Evolutionary conservation across 805 yeast genomes (phyloP).

Genomic region (Debaryomyces prosopidis): DNA sequence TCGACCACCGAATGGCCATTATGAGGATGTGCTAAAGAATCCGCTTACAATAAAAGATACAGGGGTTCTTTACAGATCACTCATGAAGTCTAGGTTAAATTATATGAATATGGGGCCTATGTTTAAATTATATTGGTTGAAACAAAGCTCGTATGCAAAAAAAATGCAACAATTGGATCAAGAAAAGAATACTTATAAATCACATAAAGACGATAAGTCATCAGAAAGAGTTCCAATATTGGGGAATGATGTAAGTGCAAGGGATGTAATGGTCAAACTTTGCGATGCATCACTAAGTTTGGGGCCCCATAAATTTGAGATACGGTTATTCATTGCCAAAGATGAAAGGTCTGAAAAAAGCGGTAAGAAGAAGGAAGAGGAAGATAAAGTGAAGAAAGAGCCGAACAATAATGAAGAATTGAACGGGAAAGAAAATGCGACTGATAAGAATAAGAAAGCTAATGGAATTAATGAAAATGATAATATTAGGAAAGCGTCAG

Average conservation of each 20-base stretch:
- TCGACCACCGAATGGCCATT: slow-evolving; percentile 59
- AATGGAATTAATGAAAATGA: neutral
- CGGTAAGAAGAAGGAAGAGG: slow-evolving; percentile 28
- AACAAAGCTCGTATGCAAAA: slow-evolving; percentile 59
- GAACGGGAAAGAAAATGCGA: slow-evolving; percentile 5
- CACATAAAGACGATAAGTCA: slow-evolving; percentile 15
- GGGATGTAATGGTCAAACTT: slow-evolving; percentile 87
- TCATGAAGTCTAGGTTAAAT: slow-evolving; percentile 67
- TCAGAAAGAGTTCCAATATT: slow-evolving; percentile 33
- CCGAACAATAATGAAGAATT: slow-evolving; percentile 13
- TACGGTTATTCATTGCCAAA: slow-evolving; percentile 77
- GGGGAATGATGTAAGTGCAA: slow-evolving; percentile 49
- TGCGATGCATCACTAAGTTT: slow-evolving; percentile 70
- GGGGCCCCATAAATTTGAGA: slow-evolving; percentile 84
- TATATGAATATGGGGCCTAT: slow-evolving; percentile 62
- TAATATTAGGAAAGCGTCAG: no score
- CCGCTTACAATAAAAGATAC: slow-evolving; percentile 73
- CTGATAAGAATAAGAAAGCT: neutral
- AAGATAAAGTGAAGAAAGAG: slow-evolving; percentile 11
- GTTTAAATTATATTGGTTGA: slow-evolving; percentile 80
- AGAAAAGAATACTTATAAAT: slow-evolving; percentile 36
- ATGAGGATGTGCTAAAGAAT: slow-evolving; percentile 51
- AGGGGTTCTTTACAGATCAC: slow-evolving; percentile 68
- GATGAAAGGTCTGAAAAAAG: slow-evolving; percentile 68
- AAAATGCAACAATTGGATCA: slow-evolving; percentile 32